phyloP scores from a whole-genome alignment of 2,329 filamentous ascomycete genomes.

The Zelopaecilomyces penicillatus region DNA sequence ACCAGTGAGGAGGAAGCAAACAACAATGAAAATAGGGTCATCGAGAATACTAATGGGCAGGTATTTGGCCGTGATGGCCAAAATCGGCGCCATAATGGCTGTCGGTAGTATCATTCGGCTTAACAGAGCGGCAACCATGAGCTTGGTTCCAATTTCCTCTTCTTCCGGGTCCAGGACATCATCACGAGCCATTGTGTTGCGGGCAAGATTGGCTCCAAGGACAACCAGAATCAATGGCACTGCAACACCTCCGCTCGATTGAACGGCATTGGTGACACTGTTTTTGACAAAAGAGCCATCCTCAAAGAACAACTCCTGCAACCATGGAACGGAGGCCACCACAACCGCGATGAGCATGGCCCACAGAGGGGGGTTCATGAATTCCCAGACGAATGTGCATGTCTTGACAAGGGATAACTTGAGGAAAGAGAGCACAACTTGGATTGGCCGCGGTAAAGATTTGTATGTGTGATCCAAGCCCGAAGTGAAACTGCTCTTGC shows the following conservation, averaged over 20 bases:
- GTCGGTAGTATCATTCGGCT: conserved; percentile 91
- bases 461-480: conserved; percentile 21
- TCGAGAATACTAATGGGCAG: conserved; percentile 89
- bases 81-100: conserved; percentile 80
- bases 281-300: conserved; percentile 86
- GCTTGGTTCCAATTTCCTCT: conserved; percentile 56
- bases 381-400: conserved; percentile 67
- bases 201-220: conserved; percentile 85
- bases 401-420: conserved; percentile 35
- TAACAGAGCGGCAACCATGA: conserved; percentile 77
- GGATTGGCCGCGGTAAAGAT: conserved; percentile 35
- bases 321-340: conserved; percentile 74
- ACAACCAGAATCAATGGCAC: conserved; percentile 94
- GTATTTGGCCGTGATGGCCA: conserved; percentile 83
- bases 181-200: conserved; percentile 71
- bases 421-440: conserved; percentile 23
- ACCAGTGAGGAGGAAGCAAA: conserved; percentile 92
- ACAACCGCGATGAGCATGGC: conserved; percentile 89
- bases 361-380: conserved; percentile 98
- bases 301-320: conserved; percentile 81
- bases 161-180: conserved; percentile 63
- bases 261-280: conserved; percentile 80
- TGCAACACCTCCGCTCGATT: conserved; percentile 79
- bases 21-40: conserved; percentile 96
- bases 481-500: conserved; percentile 15